phyloP scores from a whole-genome alignment of 2,329 filamentous ascomycete species.

The Paecilomyces sp. region DNA sequence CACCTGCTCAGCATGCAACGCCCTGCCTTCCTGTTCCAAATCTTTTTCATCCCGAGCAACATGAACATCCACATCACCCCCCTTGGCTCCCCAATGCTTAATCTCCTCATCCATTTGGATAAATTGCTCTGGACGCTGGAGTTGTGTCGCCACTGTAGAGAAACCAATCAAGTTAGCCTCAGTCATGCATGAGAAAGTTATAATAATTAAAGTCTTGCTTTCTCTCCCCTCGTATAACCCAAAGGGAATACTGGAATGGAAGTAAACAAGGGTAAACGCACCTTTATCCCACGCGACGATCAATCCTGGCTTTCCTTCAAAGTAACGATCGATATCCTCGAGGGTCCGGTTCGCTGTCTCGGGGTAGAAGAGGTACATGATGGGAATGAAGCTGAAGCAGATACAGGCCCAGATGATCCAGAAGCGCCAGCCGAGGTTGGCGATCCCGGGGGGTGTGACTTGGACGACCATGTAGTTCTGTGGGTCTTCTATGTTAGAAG shows the following conservation, averaged over 20 bases:
- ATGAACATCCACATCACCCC: background rate
- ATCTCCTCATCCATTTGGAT: slow-evolving; percentile 13
- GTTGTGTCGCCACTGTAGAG: slow-evolving; percentile 11
- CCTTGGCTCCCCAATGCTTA: slow-evolving; percentile 1
- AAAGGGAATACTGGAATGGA: background rate
- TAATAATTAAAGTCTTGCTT: too few relatives aligned
- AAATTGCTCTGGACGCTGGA: slow-evolving; percentile 11
- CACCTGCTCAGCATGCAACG: background rate
- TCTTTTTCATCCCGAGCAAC: background rate
- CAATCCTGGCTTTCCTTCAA: slow-evolving; percentile 14
- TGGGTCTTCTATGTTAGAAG: slow-evolving; percentile 3
- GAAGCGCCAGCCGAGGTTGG: slow-evolving; percentile 23
- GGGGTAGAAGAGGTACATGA: slow-evolving; percentile 24
- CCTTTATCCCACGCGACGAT: slow-evolving; percentile 15
- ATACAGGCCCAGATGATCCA: slow-evolving; percentile 23
- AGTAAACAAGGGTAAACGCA: slow-evolving; percentile 2
- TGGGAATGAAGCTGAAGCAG: slow-evolving; percentile 18
- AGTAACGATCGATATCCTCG: slow-evolving; percentile 26
- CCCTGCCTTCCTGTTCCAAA: background rate
- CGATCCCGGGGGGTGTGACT: slow-evolving; percentile 23
- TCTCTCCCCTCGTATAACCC: background rate
- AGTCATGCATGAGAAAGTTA: background rate
- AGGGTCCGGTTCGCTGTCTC: slow-evolving; percentile 22
- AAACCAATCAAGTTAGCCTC: background rate
- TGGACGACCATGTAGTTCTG: slow-evolving; percentile 28